Base-by-base conservation (phyloP, 1,139 yeast genomes). In the Yamadazyma triangularis region DNA sequence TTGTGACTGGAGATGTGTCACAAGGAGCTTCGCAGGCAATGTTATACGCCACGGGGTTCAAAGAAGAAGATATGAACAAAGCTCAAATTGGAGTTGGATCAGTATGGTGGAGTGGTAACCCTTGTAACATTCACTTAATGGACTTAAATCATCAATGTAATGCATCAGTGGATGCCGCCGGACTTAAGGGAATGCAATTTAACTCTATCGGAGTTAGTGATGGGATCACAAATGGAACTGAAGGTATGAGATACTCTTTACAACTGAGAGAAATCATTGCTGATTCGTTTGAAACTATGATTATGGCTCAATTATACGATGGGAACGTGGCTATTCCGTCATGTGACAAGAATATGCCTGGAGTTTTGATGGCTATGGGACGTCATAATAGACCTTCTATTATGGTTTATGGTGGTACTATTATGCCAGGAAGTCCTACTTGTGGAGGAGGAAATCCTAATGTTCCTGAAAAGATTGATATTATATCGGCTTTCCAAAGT, bases 21-120 rank as follows among this genome's bases (percentile, higher is more conserved):
- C 97, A 91, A 62, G 97, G 97, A 55, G 98, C 97, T 4, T 87
- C 97, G n/a, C 97, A 91, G 63, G 97, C 98, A 36, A 91, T 91
- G 98, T 65, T 91, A 42, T 91, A 88, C 55, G 98, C 96, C 28
- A 89, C 97, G 14, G 98, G 98, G 15, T 89, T 91, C 69, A 65
- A 73, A 32, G 79, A 80, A 25, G 84, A 64, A 11, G 96, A 89
- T 56, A 77, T 89, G 64, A 45, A 58, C 47, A 86, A 85, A 59
- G 94, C 89, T 26, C 96, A 89, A 64, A 80, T 89, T 35, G 97
- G 96, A 56, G 95, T 89, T 32, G 94, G 96, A 21, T 85, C 95
- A 5, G 91, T 88, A 36, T 89, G 97, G 97, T 89, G 96, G 95
- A 73, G 93, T 11, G 97, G 97, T 53, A 89, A 89, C 64, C 96